Percentiles rank a stretch among this genome's conserved stretches.
phyloP scores from a whole-genome alignment of 139 green algal genomes.

The Edaphochlamys debaryana region DNA sequence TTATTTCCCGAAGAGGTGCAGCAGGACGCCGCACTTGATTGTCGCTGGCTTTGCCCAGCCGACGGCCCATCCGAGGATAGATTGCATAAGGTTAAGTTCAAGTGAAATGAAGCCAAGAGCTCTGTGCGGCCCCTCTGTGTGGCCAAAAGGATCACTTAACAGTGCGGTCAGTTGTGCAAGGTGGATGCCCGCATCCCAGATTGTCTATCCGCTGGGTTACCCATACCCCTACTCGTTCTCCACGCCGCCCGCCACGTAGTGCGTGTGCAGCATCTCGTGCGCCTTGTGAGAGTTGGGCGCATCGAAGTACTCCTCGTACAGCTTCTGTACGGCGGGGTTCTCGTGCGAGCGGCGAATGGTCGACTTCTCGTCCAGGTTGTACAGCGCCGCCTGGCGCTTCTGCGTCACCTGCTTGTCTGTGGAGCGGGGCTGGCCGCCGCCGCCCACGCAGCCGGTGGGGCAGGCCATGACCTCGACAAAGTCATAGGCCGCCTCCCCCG shows the following conservation, averaged over 20 bases:
- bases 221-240: conserved; percentile 4
- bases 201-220: too few species aligned
- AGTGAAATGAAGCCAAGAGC: too few species aligned
- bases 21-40: too few species aligned
- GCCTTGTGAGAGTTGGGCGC: conserved; percentile 54
- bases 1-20: too few species aligned
- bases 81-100: too few species aligned
- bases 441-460: conserved; percentile 72
- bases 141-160: too few species aligned
- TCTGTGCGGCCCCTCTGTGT: too few species aligned
- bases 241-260: conserved; percentile 59
- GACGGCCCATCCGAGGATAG: too few species aligned
- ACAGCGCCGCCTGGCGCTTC: conserved; percentile 66
- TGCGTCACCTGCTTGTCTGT: conserved; percentile 65
- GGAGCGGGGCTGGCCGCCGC: conserved; percentile 70
- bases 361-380: conserved; percentile 41
- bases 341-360: conserved; percentile 49
- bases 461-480: conserved; percentile 78
- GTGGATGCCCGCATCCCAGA: too few species aligned
- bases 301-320: conserved; percentile 66
- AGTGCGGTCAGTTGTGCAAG: too few species aligned
- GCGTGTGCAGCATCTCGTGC: conserved; percentile 77
- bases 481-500: conserved; percentile 53
- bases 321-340: conserved; percentile 51
- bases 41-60: too few species aligned